A percentile compares a stretch with the other conserved stretches of the same genome.
Conservation (phyloP, 2,329 filamentous ascomycete genomes). For the Sporothrix euskadiensis region DNA sequence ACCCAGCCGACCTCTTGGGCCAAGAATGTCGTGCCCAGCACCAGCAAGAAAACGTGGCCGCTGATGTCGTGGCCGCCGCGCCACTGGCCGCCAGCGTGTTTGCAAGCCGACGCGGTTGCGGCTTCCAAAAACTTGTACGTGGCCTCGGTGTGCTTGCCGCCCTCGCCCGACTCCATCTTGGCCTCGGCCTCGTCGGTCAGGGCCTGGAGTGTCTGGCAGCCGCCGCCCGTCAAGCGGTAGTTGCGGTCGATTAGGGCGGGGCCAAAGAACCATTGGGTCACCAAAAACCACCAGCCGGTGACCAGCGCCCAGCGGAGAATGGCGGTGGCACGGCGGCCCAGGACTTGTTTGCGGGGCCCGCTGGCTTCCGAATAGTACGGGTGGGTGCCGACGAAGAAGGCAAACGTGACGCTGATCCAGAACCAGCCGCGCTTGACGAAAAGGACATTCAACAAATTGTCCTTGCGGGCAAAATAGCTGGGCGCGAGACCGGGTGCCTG, state of each 20-base stretch:
- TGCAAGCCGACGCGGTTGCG: constrained; percentile 76
- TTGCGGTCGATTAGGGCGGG: constrained; percentile 85
- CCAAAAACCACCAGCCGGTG: constrained; percentile 77
- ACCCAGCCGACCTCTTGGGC: constrained; percentile 74
- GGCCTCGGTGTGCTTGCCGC: neutral
- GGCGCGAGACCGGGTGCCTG: constrained; percentile 54
- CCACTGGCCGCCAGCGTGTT: constrained; percentile 79
- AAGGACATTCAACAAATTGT: constrained; percentile 85
- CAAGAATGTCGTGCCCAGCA: constrained; percentile 78
- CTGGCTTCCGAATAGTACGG: constrained; percentile 43
- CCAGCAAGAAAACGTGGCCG: constrained; percentile 90
- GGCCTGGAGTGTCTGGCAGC: constrained; percentile 64
- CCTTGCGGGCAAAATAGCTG: constrained; percentile 90
- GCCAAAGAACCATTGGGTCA: constrained; percentile 97
- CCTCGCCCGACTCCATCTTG: constrained; percentile 17
- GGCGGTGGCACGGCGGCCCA: constrained; percentile 49
- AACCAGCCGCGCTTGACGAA: constrained; percentile 97
- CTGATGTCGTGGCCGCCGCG: constrained; percentile 94
- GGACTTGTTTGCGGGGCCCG: constrained; percentile 27
- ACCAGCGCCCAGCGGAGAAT: constrained; percentile 67
- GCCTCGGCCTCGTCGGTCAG: constrained; percentile 47
- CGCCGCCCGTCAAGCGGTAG: constrained; percentile 85
- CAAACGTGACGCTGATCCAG: constrained; percentile 79
- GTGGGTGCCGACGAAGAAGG: constrained; percentile 68
- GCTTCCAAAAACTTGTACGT: constrained; percentile 38